These are phyloP conservation scores for Litchi chinensis DNA, from an alignment of 345 rosid genomes.

Conservation along the genomic window DNA sequence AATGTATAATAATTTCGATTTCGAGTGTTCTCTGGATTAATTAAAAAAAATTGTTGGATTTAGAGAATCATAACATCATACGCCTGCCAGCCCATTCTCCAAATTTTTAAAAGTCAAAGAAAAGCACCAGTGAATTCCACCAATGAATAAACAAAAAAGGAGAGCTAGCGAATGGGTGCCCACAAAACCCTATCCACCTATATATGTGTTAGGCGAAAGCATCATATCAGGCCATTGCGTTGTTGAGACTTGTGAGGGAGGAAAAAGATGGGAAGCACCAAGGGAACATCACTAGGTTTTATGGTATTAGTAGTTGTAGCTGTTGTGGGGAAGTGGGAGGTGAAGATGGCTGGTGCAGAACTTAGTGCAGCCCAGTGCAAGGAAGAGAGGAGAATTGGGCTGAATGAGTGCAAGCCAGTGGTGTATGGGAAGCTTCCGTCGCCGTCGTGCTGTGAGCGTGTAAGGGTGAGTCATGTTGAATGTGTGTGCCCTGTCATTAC, in stretches of 20 bases:
- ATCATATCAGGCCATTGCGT: not conserved
- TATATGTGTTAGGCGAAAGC: not conserved
- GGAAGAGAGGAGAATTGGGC: constrained; percentile 34
- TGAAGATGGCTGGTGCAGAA: constrained; percentile 18
- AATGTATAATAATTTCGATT: too few species aligned
- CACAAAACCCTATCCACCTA: not conserved
- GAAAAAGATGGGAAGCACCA: not conserved
- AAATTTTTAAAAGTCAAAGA: not conserved
- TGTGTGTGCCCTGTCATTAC: constrained; percentile 39
- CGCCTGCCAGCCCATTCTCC: not conserved
- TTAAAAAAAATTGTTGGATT: not conserved
- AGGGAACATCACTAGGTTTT: constrained; percentile 1
- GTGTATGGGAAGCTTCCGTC: constrained; percentile 37
- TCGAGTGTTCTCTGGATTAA: too few species aligned
- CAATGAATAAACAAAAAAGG: not conserved
- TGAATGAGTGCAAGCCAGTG: constrained; percentile 43
- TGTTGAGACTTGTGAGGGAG: not conserved
- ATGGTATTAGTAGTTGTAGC: constrained; percentile 6
- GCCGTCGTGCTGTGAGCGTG: constrained; percentile 40
- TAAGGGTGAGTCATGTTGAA: constrained; percentile 32
- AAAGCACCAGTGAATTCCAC: not conserved
- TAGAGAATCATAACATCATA: too few species aligned
- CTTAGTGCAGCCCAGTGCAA: constrained; percentile 34
- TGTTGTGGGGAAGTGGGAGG: constrained; percentile 1
- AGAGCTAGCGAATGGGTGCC: not conserved